phyloP scores from a whole-genome alignment of 441 rosid species.

The Erodium trifolium region DNA sequence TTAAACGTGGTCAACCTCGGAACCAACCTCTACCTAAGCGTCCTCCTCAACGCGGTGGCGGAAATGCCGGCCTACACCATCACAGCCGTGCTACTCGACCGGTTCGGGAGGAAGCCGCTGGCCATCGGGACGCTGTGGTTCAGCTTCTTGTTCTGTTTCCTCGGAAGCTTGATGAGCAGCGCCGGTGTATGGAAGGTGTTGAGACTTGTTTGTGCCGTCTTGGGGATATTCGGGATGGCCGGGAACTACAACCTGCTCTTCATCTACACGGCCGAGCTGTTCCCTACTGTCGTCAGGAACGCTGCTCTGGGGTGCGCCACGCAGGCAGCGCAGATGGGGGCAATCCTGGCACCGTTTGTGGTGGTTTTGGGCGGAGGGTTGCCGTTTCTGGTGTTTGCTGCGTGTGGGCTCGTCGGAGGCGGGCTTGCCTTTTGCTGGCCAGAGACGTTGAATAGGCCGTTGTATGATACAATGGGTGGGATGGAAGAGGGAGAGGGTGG shows the following conservation, averaged over 20 bases:
- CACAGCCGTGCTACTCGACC: slow-evolving; percentile 60
- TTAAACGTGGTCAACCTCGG: slow-evolving; percentile 80
- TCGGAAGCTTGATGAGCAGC: slow-evolving; percentile 34
- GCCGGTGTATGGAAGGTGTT: slow-evolving; percentile 48
- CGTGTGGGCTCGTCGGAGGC: slow-evolving; percentile 65
- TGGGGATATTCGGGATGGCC: slow-evolving; percentile 82
- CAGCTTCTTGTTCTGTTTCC: slow-evolving; percentile 61
- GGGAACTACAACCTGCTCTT: slow-evolving; percentile 79
- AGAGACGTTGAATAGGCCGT: slow-evolving; percentile 69
- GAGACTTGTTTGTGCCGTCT: slow-evolving; percentile 61
- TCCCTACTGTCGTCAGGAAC: slow-evolving; percentile 85
- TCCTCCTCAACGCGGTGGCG: slow-evolving; percentile 63
- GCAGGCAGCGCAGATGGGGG: slow-evolving; percentile 80
- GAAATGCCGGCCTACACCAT: slow-evolving; percentile 79
- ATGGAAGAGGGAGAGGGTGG: slow-evolving; percentile 49
- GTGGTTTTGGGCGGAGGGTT: slow-evolving; percentile 63
- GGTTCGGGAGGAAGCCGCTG: slow-evolving; percentile 69
- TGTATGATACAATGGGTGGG: slow-evolving; percentile 80
- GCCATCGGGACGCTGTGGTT: slow-evolving; percentile 73
- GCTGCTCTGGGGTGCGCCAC: slow-evolving; percentile 79
- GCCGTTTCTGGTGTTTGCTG: slow-evolving; percentile 62
- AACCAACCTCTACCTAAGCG: slow-evolving; percentile 70
- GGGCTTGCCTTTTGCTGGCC: slow-evolving; percentile 63
- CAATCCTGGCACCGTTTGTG: slow-evolving; percentile 74
- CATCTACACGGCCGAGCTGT: slow-evolving; percentile 72